Evolutionary conservation across 495 filamentous ascomycete genomes (phyloP).

Genomic region (Penicillium parvum): DNA sequence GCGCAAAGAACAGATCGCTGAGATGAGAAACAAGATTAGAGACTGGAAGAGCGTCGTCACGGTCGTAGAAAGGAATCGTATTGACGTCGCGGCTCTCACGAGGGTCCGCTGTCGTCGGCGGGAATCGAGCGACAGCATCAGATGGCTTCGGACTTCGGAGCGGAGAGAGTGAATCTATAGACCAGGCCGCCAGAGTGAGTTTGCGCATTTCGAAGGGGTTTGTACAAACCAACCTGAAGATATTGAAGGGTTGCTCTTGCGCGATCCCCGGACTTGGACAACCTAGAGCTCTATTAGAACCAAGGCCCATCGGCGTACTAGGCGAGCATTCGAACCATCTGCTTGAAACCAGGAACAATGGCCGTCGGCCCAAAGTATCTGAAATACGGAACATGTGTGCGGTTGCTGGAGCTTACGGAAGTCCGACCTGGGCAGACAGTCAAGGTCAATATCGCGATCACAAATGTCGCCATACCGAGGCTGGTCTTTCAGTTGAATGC

Average conservation of each 20-base stretch:
- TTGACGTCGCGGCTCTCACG: conserved; percentile 51
- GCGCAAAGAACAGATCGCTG: conserved; percentile 70
- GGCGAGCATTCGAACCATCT: conserved; percentile 55
- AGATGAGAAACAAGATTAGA: conserved; percentile 69
- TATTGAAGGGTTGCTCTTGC: conserved; percentile 45
- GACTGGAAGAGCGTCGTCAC: conserved; percentile 59
- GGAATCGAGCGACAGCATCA: conserved; percentile 19
- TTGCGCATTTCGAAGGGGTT: conserved; percentile 5
- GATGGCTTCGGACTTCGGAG: conserved; percentile 32
- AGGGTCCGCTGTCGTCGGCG: conserved; percentile 32
- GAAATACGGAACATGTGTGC: conserved; percentile 79
- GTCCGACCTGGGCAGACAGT: conserved; percentile 28
- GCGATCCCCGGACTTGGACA: conserved; percentile 61
- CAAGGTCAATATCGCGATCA: conserved; percentile 13
- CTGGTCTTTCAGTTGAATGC: not conserved
- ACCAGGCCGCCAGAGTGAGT: not conserved
- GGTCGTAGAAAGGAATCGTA: conserved; percentile 76
- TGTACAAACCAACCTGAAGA: conserved; percentile 39
- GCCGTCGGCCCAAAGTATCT: conserved; percentile 84
- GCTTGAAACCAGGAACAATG: conserved; percentile 88
- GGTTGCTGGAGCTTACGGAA: conserved; percentile 35
- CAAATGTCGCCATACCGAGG: not conserved
- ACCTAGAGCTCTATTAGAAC: conserved; percentile 24
- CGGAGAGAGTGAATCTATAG: conserved; percentile 33
- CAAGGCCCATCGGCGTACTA: not conserved